Base-by-base conservation (phyloP, 2,329 filamentous ascomycete species). In the Neopestalotiopsis sp. region DNA sequence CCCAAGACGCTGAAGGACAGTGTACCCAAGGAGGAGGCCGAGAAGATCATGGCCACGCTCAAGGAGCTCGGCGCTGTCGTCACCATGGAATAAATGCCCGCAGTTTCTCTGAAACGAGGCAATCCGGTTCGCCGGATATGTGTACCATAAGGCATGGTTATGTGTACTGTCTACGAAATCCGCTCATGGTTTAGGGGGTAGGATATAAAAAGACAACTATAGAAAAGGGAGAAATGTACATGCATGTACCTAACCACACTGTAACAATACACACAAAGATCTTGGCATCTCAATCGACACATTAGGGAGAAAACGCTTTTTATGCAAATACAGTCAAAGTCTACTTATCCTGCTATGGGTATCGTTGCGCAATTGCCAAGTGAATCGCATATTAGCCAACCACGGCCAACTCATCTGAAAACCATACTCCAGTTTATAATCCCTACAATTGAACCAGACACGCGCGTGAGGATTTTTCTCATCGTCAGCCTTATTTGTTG, bases 1-100 rank as follows among this genome's bases (percentile, higher is more conserved):
- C 96, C 96, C 73, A 99, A 99, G 92, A 86, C 94, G 82, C 93
- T 99, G 94, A 98, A 98, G 91, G 96, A 99, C 85, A 95, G 93
- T 65, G 94, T 99, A 75, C 93, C 95, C 72, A 99, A 99, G 90
- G 96, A 99, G 79, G 97, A 99, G 82, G 94, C 94, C 7, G 95
- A 98, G 89, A 99, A 99, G 91, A 98, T 99, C 78, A 90, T 99
- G 69, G 93, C 94, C 82, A 91, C 93, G 57, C 88, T 99, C 86
- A 98, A 98, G 90, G 95, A 89, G 74, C 85, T 99, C 71, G 96
- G 96, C 73, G 96, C 92, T 72, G 94, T 93, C 73, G 95, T 94
- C 71, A 85, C 89, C 72, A 96, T 99, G 93, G 96, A 99, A 82
- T 98, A 94, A 85, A 77, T 14, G 6, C 30, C 17, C n/a, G 17